These are phyloP conservation scores for Alternaria arborescens DNA, from an alignment of 2,329 filamentous ascomycete species.

Conservation along the genomic window DNA sequence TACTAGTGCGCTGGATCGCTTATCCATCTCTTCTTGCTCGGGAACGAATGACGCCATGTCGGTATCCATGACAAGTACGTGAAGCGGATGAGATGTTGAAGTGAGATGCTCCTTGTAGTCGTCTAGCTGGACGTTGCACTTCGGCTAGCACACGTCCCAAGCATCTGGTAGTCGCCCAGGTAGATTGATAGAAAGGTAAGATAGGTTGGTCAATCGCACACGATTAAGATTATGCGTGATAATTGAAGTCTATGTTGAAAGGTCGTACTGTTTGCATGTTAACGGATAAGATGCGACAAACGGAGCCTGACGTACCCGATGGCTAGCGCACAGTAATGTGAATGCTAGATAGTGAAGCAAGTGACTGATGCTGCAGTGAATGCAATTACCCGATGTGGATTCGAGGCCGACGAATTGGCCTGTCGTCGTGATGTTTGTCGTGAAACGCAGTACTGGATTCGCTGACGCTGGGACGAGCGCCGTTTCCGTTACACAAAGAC, in stretches of 20 bases:
- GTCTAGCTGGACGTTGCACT: constrained; percentile 42
- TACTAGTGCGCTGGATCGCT: constrained; percentile 47
- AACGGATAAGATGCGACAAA: constrained; percentile 41
- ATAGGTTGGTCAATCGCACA: constrained; percentile 5
- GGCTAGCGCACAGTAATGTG: constrained; percentile 6
- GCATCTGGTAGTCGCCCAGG: constrained; percentile 35
- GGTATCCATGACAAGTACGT: constrained; percentile 4
- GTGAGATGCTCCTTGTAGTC: constrained; percentile 11
- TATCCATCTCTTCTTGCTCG: constrained; percentile 40
- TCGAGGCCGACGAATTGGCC: constrained; percentile 25
- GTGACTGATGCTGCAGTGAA: constrained; percentile 18
- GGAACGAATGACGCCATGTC: constrained; percentile 42
- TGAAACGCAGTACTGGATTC: constrained; percentile 35
- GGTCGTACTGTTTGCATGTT: constrained; percentile 24
- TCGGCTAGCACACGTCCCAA: constrained; percentile 26
- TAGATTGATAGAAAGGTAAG: constrained; percentile 16
- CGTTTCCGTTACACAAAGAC: constrained; percentile 39
- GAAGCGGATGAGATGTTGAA: neutral
- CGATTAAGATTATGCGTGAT: neutral
- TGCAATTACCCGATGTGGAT: constrained; percentile 29
- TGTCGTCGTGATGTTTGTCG: constrained; percentile 27
- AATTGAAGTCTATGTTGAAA: constrained; percentile 26
- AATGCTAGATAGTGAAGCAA: constrained; percentile 17
- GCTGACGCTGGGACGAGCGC: constrained; percentile 32
- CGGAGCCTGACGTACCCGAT: constrained; percentile 41